Evolutionary conservation across 1,284 basidiomycete genomes (phyloP), one percentile per base, ranked within the genome.

Genomic region (Cryptococcus deneoformans): DNA sequence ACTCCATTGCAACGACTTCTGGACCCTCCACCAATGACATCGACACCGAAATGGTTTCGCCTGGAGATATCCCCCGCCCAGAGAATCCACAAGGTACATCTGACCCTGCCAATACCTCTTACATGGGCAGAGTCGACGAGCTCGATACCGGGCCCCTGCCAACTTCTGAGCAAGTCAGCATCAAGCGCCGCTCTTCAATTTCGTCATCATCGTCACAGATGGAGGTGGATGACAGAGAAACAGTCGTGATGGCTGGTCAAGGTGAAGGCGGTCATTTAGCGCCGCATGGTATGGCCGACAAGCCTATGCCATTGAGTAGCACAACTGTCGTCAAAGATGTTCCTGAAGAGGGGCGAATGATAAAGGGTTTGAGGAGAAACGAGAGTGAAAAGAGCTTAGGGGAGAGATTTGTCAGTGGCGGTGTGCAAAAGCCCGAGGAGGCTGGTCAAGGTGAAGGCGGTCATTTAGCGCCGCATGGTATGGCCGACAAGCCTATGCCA

Each of bases 51-150:
- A 58, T 59, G 57, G 47, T 50, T 16, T 44, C 34, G 35, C 36
- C 35, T 45, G 10, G 24, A 5, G 44, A 42, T 11, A 52, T 45
- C 29, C 36, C 46, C 36, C 20, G 45, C 12, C 38, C 42, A 36
- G 6, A 29, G 14, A 39, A 45, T 39, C 36, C 38, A 11, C 42
- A 6, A 34, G 11, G 16, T 20, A 42, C 36, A 10, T 39, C 50
- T n/a, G 50, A 51, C 20, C 70, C 72, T 0, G 68, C 60, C n/a
- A 62, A 70, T 59, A 69, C 74, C 52, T 67, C 75, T 7, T 78
- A 75, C 58, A 62, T 76, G 1, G 77, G 77, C 20, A 59, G 71
- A 57, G 78, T 79, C 14, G 78, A 79, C 60, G 78, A 79, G 60
- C 68, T 79, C 42, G 78, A 79, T 56, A 73, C 77, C 0, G 78